Base-by-base conservation (phyloP, 257 asterid species). In the Hygrophila difformis region DNA sequence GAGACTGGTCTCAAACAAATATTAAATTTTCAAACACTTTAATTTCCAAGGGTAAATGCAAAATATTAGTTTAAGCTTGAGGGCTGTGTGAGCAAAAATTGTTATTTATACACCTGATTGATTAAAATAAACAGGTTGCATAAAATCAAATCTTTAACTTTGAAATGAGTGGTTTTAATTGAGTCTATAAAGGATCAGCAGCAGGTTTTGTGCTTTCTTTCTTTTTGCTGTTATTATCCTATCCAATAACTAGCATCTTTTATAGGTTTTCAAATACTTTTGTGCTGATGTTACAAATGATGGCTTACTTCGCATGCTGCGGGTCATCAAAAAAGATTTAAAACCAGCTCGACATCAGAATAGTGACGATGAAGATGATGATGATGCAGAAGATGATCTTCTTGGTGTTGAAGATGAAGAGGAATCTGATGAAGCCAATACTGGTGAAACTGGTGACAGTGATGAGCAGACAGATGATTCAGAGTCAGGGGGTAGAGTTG, bases 311-410 rank as follows among this genome's bases (percentile, higher is more conserved):
- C 77, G 88, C 45, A 89, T 89, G 96, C 48, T 89, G 70, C 68
- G 93, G 53, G 92, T 89, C 60, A 74, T 89, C 21, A 89, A 77
- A 58, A 85, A 85, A 53, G 94, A 85, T 70, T 72, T 89, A 50
- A 89, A 82, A 72, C 98, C 94, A 37, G 83, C 93, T 24, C 75
- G 98, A 54, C 94, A 69, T 68, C 81, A 69, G 52, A 85, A 79
- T 41, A 40, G 66, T 6, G 88, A 71, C 48, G 47, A 54, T 59
- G 93, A 75, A 49, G 92, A 80, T 28, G 94, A 77, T 1, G 93
- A 68, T 8, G 81, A 58, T 3, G 88, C 60, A 9, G 89, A 69
- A 23, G 94, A 89, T 20, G 94, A 82, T 63, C 59, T 82, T 49
- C 91, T 85, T 52, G 96, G 63, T 46, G 78, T 82, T 60, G 98